Base-by-base conservation (phyloP, 805 yeast genomes). In the Barnettozyma populi region DNA sequence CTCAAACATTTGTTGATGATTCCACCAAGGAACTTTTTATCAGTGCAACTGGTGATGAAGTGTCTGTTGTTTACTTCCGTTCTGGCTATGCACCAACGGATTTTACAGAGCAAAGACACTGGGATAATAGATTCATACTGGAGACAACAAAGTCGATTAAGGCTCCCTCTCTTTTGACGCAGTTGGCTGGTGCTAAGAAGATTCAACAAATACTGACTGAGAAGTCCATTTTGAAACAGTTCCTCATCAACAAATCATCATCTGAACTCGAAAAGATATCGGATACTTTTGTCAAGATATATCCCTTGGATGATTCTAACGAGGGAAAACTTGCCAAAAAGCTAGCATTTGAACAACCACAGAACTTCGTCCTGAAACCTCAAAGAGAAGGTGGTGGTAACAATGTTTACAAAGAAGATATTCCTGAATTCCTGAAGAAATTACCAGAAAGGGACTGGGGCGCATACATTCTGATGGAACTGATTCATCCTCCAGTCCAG, bases 311-410 rank as follows among this genome's bases (percentile, higher is more conserved):
- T 64, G 75, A 78, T 46, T 71, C 88, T 1, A 70, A 67, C 36
- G 72, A 74, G 31, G 97, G 96, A 3, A 55, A 58, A 38, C 48
- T 59, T 34, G 96, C 94, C 5, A 79, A 77, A 49, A 68, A 75
- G 50, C 65, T 87, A 40, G 96, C 95, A 2, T 69, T 84, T 41
- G 80, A 78, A 52, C 51, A 65, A 2, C 92, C 97, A 0, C 79
- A 78, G 46, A 73, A 75, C 21, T 94, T 72, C 63, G 99, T 94
- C 1, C 73, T 94, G 57, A 94, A 94, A 62, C 99, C 99, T 4
- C 99, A 94, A 67, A 79, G 99, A 70, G 99, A 94, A 71, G 99
- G 99, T 36, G 99, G 99, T 41, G 99, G 99, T 18, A 90, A 94
- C 65, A 94, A 94, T 63, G 78, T 94, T 46, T 94, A 94, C 67